Evolutionary conservation across 768 basidiomycete genomes (phyloP).

Genomic region (Macrolepiota fuliginosa): DNA sequence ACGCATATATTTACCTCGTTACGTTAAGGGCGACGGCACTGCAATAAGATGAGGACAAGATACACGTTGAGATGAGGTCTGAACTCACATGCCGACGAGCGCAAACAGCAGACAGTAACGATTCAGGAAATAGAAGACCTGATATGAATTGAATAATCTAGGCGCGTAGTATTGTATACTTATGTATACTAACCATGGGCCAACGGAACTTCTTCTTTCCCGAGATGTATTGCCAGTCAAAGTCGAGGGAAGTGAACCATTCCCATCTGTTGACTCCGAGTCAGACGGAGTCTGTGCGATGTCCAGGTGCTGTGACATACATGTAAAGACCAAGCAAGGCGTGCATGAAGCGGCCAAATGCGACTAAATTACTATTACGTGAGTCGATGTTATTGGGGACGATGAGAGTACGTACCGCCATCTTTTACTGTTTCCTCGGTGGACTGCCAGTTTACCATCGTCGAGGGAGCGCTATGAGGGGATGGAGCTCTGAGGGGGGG

Average conservation of each 20-base stretch:
- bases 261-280: constrained; percentile 63
- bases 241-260: constrained; percentile 57
- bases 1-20: constrained; percentile 34
- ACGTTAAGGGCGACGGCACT: constrained; percentile 62
- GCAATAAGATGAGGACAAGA: constrained; percentile 1
- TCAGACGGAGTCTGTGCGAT: not conserved
- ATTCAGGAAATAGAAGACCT: constrained; percentile 71
- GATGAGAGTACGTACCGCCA: constrained; percentile 32
- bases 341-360: constrained; percentile 59
- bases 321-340: constrained; percentile 57
- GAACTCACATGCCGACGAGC: constrained; percentile 64
- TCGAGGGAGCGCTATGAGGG: constrained; percentile 9
- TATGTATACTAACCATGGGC: constrained; percentile 50
- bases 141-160: not conserved
- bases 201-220: constrained; percentile 59
- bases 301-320: constrained; percentile 29
- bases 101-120: constrained; percentile 66
- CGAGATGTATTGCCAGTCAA: constrained; percentile 62
- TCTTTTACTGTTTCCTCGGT: constrained; percentile 43
- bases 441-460: constrained; percentile 62
- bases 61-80: not conserved
- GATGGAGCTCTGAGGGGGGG: constrained; percentile 12
- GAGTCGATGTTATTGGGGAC: not conserved
- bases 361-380: constrained; percentile 24
- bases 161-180: not conserved